Evolutionary conservation across 768 basidiomycete species (phyloP).

Genomic region (Crucibulum laeve): DNA sequence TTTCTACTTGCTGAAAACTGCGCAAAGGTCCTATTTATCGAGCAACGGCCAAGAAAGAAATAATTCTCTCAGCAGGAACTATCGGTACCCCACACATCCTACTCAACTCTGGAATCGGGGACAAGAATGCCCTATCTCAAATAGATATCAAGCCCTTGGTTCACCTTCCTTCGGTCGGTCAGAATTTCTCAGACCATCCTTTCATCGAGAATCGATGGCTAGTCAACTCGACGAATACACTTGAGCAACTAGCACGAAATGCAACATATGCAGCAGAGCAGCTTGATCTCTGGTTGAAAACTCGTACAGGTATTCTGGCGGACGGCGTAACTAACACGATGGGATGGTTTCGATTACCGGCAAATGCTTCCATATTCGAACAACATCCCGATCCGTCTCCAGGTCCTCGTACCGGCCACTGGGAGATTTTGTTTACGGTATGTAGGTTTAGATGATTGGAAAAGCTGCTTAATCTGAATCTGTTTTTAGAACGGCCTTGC

Average conservation of each 20-base stretch:
- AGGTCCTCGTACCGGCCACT: constrained; percentile 3
- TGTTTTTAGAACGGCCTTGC: not conserved
- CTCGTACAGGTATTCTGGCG: not conserved
- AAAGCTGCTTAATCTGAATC: not conserved
- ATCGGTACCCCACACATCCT: constrained; percentile 23
- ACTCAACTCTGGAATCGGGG: constrained; percentile 23
- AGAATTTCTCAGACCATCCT: constrained; percentile 23
- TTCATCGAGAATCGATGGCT: constrained; percentile 10
- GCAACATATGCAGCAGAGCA: not conserved
- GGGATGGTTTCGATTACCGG: constrained; percentile 8
- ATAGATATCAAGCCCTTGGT: constrained; percentile 13
- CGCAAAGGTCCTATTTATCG: not conserved
- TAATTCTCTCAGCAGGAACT: constrained; percentile 26
- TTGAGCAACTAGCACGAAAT: constrained; percentile 6
- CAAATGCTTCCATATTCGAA: constrained; percentile 5
- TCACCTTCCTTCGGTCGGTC: constrained; percentile 22
- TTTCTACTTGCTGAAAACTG: too few relatives aligned
- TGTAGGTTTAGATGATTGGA: not conserved
- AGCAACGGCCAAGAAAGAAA: constrained; percentile 21
- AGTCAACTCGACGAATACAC: constrained; percentile 12
- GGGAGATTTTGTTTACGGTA: constrained; percentile 30
- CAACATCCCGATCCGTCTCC: constrained; percentile 11
- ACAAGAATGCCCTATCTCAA: constrained; percentile 7
- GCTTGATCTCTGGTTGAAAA: not conserved
- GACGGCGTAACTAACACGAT: not conserved